Base-by-base conservation (phyloP, 129 eudicot genomes). In the Calendula officinalis region DNA sequence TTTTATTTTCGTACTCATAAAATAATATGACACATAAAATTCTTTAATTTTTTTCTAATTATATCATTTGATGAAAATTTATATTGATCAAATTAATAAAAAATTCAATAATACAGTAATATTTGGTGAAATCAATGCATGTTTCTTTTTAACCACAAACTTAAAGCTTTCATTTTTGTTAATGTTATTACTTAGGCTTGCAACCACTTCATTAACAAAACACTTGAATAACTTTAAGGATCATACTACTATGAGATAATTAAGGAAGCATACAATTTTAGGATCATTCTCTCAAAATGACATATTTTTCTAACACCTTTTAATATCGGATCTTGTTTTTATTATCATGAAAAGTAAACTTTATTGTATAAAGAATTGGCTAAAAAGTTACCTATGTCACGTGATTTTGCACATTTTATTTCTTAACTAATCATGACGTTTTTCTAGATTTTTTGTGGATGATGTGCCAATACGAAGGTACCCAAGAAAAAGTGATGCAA, bases 391-490 rank as follows among this genome's bases (percentile, higher is more conserved):
- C 67, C 67, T 10, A 42, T 62, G 54, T 43, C 55, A 62, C 52
- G 14, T 57, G 63, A 22, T 10, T 0, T 22, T 22, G 30, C 30
- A 22, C 30, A 22, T 22, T 22, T 22, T 53, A 14, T 33, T 44
- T 5, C 7, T 46, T n/a, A 22, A 22, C 30, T n/a, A 7, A 46
- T 7, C 14, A 53, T 9, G 59, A 45, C 2, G 51, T 45, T 56
- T 44, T 68, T 63, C 7, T 70, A 82, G 87, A 70, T 82, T 82
- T 66, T 62, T 82, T 44, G 86, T 82, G 13, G 87, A 82, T 32
- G 83, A 82, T 50, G 62, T 78, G 27, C 83, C 87, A 5, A 78
- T 82, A 63, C 65, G 87, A 40, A 82, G 83, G 49, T 82, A 82
- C 48, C 87, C 77, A 10, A 78, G 87, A 71, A 82, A 82, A 66